These are phyloP conservation scores for Prunus yedoensis DNA, from an alignment of 331 rosid genomes.

Conservation along the genomic window DNA sequence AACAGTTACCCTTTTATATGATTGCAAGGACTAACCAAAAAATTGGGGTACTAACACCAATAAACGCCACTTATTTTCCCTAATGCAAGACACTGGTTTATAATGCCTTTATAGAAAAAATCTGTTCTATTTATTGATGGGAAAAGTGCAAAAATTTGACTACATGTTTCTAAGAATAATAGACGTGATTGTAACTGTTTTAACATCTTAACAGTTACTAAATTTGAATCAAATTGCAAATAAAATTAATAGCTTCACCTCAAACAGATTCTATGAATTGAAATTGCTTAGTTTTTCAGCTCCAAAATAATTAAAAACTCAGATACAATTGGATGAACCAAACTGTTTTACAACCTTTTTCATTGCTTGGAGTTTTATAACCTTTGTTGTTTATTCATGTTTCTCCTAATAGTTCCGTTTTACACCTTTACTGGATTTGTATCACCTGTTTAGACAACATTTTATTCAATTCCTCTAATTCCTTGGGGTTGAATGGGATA, in stretches of 20 bases:
- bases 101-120: neutral
- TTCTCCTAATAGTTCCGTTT: neutral
- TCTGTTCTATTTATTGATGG: neutral
- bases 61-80: neutral
- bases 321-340: neutral
- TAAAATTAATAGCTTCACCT: neutral
- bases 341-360: neutral
- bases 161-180: neutral
- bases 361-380: neutral
- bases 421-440: neutral
- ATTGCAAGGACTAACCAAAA: neutral
- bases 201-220: too few species aligned
- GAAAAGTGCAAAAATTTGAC: neutral
- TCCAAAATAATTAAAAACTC: neutral
- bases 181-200: neutral
- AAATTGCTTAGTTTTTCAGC: neutral
- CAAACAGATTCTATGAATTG: neutral
- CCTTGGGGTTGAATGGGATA: neutral
- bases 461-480: neutral
- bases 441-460: neutral
- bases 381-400: neutral
- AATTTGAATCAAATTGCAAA: neutral
- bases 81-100: too few species aligned
- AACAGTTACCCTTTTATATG: neutral
- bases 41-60: neutral